These are phyloP conservation scores for Dactylis glomerata DNA, from an alignment of 176 grass and related monocot genomes.

Conservation along the genomic window DNA sequence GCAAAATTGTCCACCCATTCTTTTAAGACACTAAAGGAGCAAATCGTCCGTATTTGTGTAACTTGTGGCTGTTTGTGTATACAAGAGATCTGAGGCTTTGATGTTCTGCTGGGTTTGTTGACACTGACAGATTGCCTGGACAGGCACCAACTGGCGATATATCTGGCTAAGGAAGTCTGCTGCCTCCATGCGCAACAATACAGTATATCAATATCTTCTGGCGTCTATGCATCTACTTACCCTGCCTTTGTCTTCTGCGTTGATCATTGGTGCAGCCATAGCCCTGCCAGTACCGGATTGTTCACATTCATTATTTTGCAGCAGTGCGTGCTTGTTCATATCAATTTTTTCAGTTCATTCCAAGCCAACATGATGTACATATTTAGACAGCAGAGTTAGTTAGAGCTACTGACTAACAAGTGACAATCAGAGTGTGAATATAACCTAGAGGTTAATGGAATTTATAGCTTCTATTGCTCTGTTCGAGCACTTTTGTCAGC, in stretches of 20 bases:
- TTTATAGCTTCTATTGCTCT: neutral
- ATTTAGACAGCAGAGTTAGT: constrained; percentile 16
- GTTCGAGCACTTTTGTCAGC: neutral
- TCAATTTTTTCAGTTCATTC: neutral
- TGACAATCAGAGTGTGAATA: neutral
- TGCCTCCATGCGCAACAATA: neutral
- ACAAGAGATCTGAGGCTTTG: neutral
- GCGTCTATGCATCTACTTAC: constrained; percentile 4
- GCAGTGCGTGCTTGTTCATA: constrained; percentile 24
- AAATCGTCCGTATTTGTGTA: neutral
- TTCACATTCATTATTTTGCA: constrained; percentile 23
- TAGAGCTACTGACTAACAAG: constrained; percentile 13
- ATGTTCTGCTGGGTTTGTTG: constrained; percentile 1
- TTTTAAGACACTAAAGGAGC: neutral
- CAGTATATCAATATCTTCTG: neutral
- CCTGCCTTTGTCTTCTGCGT: neutral
- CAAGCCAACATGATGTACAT: constrained; percentile 33
- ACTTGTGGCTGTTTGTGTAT: neutral
- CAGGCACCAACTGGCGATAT: neutral
- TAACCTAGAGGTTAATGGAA: neutral
- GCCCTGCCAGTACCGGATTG: neutral
- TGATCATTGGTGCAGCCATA: constrained; percentile 23
- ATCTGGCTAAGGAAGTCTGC: neutral
- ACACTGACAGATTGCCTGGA: constrained; percentile 3
- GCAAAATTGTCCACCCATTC: neutral